Percentiles rank a stretch among this genome's conserved stretches.
Conservation (phyloP, 768 basidiomycete genomes). For the Hygrocybe coccinea region DNA sequence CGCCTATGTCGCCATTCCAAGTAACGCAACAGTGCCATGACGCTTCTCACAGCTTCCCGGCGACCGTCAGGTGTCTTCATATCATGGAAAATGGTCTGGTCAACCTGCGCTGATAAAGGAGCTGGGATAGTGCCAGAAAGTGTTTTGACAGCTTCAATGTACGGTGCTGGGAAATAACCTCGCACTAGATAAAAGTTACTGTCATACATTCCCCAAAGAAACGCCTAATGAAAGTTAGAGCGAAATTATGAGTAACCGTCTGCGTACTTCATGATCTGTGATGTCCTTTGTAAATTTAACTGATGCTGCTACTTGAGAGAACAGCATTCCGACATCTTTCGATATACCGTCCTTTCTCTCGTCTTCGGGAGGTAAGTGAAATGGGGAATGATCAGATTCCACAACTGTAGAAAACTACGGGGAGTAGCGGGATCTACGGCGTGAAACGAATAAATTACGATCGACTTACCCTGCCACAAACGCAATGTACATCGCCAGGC, state of each 20-base stretch:
- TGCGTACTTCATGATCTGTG: conserved; percentile 2
- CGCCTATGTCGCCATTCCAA: not conserved
- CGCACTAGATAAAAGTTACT: conserved; percentile 1
- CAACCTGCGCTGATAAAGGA: not conserved
- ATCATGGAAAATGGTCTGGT: not conserved
- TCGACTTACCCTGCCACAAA: conserved; percentile 3
- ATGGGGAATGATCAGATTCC: not conserved
- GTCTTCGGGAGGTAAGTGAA: conserved; percentile 1
- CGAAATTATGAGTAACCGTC: not conserved
- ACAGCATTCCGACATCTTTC: conserved; percentile 2
- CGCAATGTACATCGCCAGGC: not conserved
- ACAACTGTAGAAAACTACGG: not conserved
- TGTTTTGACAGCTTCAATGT: conserved; percentile 1
- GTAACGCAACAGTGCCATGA: conserved; percentile 1
- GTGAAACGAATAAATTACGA: not conserved
- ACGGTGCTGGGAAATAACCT: conserved; percentile 1
- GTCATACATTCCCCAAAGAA: not conserved
- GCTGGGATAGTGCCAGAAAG: not conserved
- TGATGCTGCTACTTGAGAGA: not conserved
- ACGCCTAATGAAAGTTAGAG: conserved; percentile 1
- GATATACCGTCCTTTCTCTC: conserved; percentile 3
- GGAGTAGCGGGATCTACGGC: not conserved
- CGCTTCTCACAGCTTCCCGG: not conserved
- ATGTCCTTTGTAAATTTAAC: not conserved
- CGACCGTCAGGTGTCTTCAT: not conserved